Evolutionary conservation across 75 land plant species (phyloP), one percentile per base, ranked within the genome.

Genomic region (Cunninghamia lanceolata): DNA sequence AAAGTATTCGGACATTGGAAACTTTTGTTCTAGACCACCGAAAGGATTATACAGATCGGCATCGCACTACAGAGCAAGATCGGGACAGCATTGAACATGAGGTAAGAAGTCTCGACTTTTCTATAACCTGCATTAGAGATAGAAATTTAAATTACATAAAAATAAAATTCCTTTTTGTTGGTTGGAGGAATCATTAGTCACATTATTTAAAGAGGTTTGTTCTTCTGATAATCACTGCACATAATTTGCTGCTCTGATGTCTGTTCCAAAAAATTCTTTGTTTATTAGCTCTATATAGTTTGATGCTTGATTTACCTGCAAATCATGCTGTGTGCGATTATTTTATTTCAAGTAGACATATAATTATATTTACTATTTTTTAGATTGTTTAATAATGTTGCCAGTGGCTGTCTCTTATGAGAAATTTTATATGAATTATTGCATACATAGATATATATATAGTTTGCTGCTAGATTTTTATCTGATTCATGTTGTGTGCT

Each of bases 41-140:
- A 76, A 96, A 92, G 86, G 99, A 98, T 89, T 98, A 98, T 85
- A 54, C 92, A 47, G 99, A 96, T 91, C 56, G 92, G 52, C 95
- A 91, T 87, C 96, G 99, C 34, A 92, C 96, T 83, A 96, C 97
- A 46, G 99, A 96, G 85, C 93, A 96, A 88, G 99, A 98, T 78
- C 94, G 96, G 74, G 99, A 98, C 50, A 93, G 87, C 87, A 98
- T 98, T 87, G 99, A 98, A 84, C 96, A 96, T 86, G 97, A 98
- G 92, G 99, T 96, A 87, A 87, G 91, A 71, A 45, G 28, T 77
- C 2, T 50, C 8, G 9, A 47, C 28, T 42, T 4, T 43, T 79
- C 28, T 21, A 7, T 79, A 39, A 28, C 11, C 46, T 79, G 28
- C 30, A 79, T 28, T 25, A 79, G 21, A 43, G 32, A 40, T 78